Evolutionary conservation across 768 basidiomycete species (phyloP).

Genomic region (Rhizopogon sp.): DNA sequence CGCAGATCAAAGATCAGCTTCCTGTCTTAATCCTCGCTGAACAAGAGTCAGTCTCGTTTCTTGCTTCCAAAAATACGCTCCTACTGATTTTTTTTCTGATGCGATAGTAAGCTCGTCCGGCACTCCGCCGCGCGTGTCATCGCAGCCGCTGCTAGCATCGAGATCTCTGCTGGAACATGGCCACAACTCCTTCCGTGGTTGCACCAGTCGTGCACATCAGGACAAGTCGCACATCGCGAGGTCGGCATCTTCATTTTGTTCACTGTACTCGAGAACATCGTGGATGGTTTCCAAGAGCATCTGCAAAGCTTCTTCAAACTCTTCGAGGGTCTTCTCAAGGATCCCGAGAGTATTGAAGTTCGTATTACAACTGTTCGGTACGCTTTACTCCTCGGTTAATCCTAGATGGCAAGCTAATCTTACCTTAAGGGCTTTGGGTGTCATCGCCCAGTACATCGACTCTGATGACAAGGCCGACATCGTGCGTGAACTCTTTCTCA

Average conservation of each 20-base stretch:
- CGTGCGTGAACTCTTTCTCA: slow-evolving; percentile 38
- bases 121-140: slow-evolving; percentile 91
- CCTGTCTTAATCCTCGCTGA: slow-evolving; percentile 77
- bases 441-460: slow-evolving; percentile 91
- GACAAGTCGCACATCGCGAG: slow-evolving; percentile 76
- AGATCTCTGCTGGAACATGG: slow-evolving; percentile 79
- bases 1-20: slow-evolving; percentile 80
- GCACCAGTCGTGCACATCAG: slow-evolving; percentile 67
- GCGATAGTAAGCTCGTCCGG: slow-evolving; percentile 75
- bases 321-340: slow-evolving; percentile 65
- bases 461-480: slow-evolving; percentile 82
- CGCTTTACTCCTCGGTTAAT: slow-evolving; percentile 7
- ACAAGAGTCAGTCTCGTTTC: slow-evolving; percentile 50
- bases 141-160: slow-evolving; percentile 87
- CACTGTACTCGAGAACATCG: slow-evolving; percentile 87
- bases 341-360: slow-evolving; percentile 87
- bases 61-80: background rate
- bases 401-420: slow-evolving; percentile 3
- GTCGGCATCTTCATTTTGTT: slow-evolving; percentile 86
- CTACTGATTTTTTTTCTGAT: slow-evolving; percentile 5
- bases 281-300: slow-evolving; percentile 82
- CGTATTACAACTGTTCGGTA: slow-evolving; percentile 85
- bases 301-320: slow-evolving; percentile 73
- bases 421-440: slow-evolving; percentile 67
- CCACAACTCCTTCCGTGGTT: slow-evolving; percentile 85